Evolutionary conservation across 257 asterid genomes (phyloP).

Genomic region (Nyctanthes arbortristis): DNA sequence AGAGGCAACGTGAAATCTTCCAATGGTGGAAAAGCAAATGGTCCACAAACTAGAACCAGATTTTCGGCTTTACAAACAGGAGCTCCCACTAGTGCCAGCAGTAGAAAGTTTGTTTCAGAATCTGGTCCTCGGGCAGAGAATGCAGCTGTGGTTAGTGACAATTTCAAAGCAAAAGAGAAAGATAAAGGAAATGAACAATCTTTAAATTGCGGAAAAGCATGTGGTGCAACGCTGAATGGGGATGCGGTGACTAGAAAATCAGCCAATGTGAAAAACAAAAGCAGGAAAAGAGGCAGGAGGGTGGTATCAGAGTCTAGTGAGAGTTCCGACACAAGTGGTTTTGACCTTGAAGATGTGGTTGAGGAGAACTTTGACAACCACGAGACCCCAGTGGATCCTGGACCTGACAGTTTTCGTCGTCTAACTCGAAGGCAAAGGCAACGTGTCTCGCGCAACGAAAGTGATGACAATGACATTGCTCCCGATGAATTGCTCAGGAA

Average conservation of each 20-base stretch:
- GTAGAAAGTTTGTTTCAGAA: constrained; percentile 21
- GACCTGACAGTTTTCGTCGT: constrained; percentile 17
- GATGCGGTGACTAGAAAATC: constrained; percentile 22
- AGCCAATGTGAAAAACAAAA: constrained; percentile 21
- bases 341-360: constrained; percentile 31
- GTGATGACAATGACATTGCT: constrained; percentile 45
- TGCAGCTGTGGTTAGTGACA: constrained; percentile 19
- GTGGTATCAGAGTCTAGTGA: constrained; percentile 34
- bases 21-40: constrained; percentile 23
- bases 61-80: no score
- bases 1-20: constrained; percentile 1
- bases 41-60: no score
- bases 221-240: constrained; percentile 7
- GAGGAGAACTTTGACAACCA: constrained; percentile 28
- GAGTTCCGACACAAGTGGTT: constrained; percentile 22
- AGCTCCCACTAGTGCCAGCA: no score
- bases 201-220: constrained; percentile 20
- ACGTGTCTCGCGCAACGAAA: constrained; percentile 48
- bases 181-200: constrained; percentile 10
- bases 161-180: constrained; percentile 24
- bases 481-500: constrained; percentile 23
- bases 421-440: constrained; percentile 58
- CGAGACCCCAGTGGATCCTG: constrained; percentile 32
- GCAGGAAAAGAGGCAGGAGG: constrained; percentile 38
- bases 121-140: constrained; percentile 19